These are phyloP conservation scores for Aspergillus candidus DNA, from an alignment of 2,329 filamentous ascomycete species.

Conservation along the genomic window DNA sequence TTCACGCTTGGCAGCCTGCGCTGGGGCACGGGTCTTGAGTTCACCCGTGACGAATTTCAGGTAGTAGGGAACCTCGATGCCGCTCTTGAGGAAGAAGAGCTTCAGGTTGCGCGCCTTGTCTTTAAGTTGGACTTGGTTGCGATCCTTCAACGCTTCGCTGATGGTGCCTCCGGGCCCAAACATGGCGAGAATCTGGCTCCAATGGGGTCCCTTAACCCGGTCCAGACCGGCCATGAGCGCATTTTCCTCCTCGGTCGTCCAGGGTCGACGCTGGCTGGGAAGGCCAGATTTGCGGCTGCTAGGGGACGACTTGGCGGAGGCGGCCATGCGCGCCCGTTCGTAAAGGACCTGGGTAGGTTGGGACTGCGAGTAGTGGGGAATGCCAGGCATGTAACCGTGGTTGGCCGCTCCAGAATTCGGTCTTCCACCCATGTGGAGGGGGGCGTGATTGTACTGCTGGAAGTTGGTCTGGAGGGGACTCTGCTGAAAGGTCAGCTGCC, in stretches of 20 bases:
- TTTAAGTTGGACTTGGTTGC: constrained; percentile 86
- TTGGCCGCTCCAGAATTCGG: constrained; percentile 32
- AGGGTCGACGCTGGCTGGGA: constrained; percentile 63
- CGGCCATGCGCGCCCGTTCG: constrained; percentile 51
- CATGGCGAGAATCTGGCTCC: constrained; percentile 82
- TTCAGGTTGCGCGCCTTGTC: constrained; percentile 89
- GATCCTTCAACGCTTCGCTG: constrained; percentile 76
- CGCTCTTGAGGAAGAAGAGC: constrained; percentile 84
- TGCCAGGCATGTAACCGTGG: constrained; percentile 41
- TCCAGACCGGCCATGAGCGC: constrained; percentile 84
- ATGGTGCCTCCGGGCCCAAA: constrained; percentile 76
- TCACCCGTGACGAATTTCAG: constrained; percentile 84
- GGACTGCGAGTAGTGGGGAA: constrained; percentile 43
- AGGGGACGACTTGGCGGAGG: constrained; percentile 51
- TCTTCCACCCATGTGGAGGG: constrained; percentile 24
- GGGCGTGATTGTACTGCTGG: constrained; percentile 37
- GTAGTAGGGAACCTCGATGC: constrained; percentile 84
- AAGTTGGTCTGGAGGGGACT: constrained; percentile 36
- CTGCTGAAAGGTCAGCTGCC: constrained; percentile 34
- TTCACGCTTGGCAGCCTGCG: constrained; percentile 47
- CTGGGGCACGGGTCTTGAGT: constrained; percentile 75
- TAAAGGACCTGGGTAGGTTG: constrained; percentile 53
- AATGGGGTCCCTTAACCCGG: constrained; percentile 83
- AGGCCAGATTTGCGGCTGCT: constrained; percentile 47
- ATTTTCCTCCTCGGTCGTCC: constrained; percentile 85